Evolutionary conservation across 176 grass and related monocot genomes (phyloP), one percentile per base, ranked within the genome.

Genomic region (Themeda triandra): DNA sequence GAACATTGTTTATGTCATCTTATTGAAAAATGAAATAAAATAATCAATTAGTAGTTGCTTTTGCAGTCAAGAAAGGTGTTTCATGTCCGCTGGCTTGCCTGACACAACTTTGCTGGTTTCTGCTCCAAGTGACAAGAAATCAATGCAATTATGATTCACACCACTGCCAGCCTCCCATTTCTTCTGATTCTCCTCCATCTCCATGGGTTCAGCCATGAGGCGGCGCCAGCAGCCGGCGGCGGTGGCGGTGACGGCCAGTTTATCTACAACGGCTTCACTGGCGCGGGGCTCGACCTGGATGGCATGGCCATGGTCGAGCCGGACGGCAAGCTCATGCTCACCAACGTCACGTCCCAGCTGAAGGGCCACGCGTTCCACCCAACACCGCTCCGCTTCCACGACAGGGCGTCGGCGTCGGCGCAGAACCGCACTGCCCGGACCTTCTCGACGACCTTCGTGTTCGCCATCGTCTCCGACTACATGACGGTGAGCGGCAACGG

Each of bases 381-480:
- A 24, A 24, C 59, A n/a, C 59, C 59, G 59, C 59, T 63, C 10
- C 10, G 59, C 10, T 63, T 63, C 59, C 59, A 63, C 58, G 53
- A 56, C 53, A n/a, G 53, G 53, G 53, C 53, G 39, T 30, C 28
- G 78, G 78, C 64, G 78, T 40, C 28, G 25, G 6, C 29, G 42
- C 44, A 21, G 21, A 56, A 56, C 53, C 2, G 21, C 53, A n/a
- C 19, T 10, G 54, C 54, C 54, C 64, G 23, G 18, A 71, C 83
- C 44, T 85, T 85, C 69, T 87, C 85, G 23, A 66, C 77, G 19
- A 54, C 58, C 59, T 87, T 87, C 49, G 85, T 87, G 11, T 81
- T 87, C 73, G 77, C 56, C 67, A 87, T 87, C 29, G 4, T 10
- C 15, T 19, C 67, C 13, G 3, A 64, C 39, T 65, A 73, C 44